Conservation (phyloP, 768 basidiomycete species). For the Podaxis sp. region DNA sequence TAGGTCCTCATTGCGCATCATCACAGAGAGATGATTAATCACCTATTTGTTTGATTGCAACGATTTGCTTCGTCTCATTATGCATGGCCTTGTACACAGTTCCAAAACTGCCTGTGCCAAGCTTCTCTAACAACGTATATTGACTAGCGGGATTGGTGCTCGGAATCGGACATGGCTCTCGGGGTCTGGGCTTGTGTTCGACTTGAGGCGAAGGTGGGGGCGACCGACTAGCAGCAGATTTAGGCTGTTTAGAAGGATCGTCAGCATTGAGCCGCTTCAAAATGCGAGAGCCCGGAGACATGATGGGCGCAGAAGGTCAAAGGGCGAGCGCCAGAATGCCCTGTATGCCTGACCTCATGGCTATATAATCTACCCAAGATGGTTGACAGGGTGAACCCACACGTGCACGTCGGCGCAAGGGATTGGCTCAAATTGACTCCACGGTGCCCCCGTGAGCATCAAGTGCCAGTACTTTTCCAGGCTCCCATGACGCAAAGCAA, state of each 20-base stretch:
- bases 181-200: constrained; percentile 39
- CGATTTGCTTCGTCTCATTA: constrained; percentile 90
- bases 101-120: constrained; percentile 97
- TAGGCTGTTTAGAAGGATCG: constrained; percentile 34
- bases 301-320: constrained; percentile 14
- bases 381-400: constrained; percentile 13
- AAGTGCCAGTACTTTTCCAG: constrained; percentile 1
- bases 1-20: not conserved
- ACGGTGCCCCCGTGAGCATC: constrained; percentile 6
- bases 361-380: constrained; percentile 19
- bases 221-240: constrained; percentile 37
- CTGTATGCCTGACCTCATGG: constrained; percentile 24
- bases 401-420: constrained; percentile 2
- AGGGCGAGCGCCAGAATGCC: constrained; percentile 12
- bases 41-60: constrained; percentile 99
- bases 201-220: constrained; percentile 50
- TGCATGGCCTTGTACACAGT: constrained; percentile 97
- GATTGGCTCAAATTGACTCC: constrained; percentile 13
- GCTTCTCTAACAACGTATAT: constrained; percentile 90
- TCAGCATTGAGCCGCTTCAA: constrained; percentile 16
- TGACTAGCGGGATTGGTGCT: constrained; percentile 84
- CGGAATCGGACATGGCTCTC: constrained; percentile 69
- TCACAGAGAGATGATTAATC: constrained; percentile 27
- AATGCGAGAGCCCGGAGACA: constrained; percentile 18
- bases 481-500: not conserved